Evolutionary conservation across 805 yeast species (phyloP), one percentile per base, ranked within the genome.

Genomic region (Candida xyloterini): DNA sequence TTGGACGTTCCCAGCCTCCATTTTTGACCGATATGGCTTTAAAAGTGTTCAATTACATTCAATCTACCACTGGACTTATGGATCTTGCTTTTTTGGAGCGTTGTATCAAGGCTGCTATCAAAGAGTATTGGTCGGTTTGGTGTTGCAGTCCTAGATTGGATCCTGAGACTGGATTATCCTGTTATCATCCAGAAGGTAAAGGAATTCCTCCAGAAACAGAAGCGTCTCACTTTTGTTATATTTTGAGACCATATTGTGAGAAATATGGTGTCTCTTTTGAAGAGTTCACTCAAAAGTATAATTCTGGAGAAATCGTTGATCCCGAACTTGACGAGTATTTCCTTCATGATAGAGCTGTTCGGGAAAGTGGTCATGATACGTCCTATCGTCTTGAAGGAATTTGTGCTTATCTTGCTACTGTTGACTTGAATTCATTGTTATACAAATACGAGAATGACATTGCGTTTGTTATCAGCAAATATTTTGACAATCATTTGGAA

Each of bases 191-290:
- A 0, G 83, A 77, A 38, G 97, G 97, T 15, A 47, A 74, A 20
- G 97, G 98, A n/a, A 78, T 91, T 29, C 98, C 99, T 5, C 97
- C 97, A 5, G 99, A 91, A 60, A 90, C 97, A 1, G 99, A 91
- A 60, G 70, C 89, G 0, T 79, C 87, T 2, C 99, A 93, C 66
- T 91, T 91, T 56, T 76, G 78, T 49, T 71, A 83, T 2, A 73
- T 89, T 10, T 67, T 91, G 50, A 55, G 63, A 35, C 89, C 91
- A 3, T 87, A 75, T 55, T 79, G 84, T 27, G 63, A 73, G 34
- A 87, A 86, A 58, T 67, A 85, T 56, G 62, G 71, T 2, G 55
- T 79, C 7, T 39, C 78, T 0, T 59, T 81, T 35, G 81, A 77
- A 30, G 82, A 80, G 33, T 87, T 88, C 57, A 77, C 82, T 47